phyloP scores from a whole-genome alignment of 2,329 filamentous ascomycete species.

The Fusarium subglutinans region DNA sequence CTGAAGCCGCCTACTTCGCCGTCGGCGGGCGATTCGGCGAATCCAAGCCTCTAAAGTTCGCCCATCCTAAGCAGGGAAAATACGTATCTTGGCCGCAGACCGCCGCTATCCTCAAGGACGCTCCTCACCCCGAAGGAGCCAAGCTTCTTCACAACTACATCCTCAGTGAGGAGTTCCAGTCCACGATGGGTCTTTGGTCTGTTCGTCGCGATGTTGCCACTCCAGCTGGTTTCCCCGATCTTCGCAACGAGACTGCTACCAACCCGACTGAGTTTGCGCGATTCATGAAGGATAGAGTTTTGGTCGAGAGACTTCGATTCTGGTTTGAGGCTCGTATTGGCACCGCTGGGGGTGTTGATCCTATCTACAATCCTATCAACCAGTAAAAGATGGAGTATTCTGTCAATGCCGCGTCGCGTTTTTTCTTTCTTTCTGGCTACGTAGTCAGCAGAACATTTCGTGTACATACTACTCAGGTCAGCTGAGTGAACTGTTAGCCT shows the following conservation, averaged over 20 bases:
- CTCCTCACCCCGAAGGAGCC: conserved; percentile 24
- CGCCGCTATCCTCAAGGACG: conserved; percentile 51
- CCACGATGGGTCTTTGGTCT: background rate
- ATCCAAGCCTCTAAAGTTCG: conserved; percentile 34
- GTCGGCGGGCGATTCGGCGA: background rate
- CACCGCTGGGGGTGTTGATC: background rate
- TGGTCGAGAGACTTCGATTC: conserved; percentile 21
- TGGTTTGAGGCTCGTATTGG: conserved; percentile 24
- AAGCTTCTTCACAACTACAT: conserved; percentile 24
- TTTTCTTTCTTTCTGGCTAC: background rate
- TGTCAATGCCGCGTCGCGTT: background rate
- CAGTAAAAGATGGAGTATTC: background rate
- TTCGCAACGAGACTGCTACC: conserved; percentile 13
- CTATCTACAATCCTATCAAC: background rate
- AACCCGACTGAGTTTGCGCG: conserved; percentile 11
- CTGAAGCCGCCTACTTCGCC: conserved; percentile 49
- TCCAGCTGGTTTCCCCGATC: background rate
- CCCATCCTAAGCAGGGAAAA: conserved; percentile 49
- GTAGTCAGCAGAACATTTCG: background rate
- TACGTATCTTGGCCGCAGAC: conserved; percentile 61
- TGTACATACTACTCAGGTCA: background rate
- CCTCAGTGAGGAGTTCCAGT: conserved; percentile 7
- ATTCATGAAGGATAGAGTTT: conserved; percentile 3
- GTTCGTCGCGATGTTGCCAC: conserved; percentile 6
- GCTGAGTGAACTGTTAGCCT: background rate